A percentile compares a stretch with the other conserved stretches of the same genome.
phyloP scores from a whole-genome alignment of 2,329 filamentous ascomycete genomes.

The Stemphylium beticola region DNA sequence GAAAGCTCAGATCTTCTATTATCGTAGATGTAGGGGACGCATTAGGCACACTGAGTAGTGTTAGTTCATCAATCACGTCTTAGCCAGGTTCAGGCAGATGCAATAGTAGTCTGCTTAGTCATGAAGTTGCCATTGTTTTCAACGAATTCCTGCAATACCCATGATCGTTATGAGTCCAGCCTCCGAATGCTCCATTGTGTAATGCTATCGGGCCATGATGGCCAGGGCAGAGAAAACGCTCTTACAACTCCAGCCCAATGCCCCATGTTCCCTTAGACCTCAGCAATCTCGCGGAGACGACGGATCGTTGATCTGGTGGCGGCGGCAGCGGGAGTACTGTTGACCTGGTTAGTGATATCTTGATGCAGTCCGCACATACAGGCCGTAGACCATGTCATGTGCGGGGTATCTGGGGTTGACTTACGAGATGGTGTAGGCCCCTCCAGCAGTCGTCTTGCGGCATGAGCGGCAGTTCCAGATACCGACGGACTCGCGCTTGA shows the following conservation, averaged over 20 bases:
- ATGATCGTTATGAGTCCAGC: conserved; percentile 45
- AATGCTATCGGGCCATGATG: conserved; percentile 38
- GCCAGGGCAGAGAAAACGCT: conserved; percentile 45
- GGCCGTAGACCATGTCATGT: background rate
- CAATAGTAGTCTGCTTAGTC: conserved; percentile 23
- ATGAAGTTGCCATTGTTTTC: conserved; percentile 47
- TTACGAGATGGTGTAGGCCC: conserved; percentile 96
- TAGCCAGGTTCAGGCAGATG: background rate
- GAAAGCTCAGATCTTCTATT: background rate
- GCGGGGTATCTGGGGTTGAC: conserved; percentile 44
- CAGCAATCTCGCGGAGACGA: conserved; percentile 95
- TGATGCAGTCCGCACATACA: background rate
- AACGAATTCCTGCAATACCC: conserved; percentile 43
- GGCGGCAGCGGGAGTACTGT: conserved; percentile 87
- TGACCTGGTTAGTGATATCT: conserved; percentile 32
- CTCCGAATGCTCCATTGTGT: conserved; percentile 39
- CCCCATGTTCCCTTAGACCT: conserved; percentile 70
- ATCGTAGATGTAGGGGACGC: background rate
- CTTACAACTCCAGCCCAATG: conserved; percentile 44
- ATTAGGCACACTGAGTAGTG: background rate
- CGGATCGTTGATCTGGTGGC: conserved; percentile 96
- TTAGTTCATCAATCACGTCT: background rate
- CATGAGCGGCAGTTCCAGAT: conserved; percentile 98
- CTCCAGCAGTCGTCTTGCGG: conserved; percentile 91
- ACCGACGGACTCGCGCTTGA: conserved; percentile 86